Conservation (phyloP, 2,329 filamentous ascomycete species). For the Alternaria novae-zelandiae region DNA sequence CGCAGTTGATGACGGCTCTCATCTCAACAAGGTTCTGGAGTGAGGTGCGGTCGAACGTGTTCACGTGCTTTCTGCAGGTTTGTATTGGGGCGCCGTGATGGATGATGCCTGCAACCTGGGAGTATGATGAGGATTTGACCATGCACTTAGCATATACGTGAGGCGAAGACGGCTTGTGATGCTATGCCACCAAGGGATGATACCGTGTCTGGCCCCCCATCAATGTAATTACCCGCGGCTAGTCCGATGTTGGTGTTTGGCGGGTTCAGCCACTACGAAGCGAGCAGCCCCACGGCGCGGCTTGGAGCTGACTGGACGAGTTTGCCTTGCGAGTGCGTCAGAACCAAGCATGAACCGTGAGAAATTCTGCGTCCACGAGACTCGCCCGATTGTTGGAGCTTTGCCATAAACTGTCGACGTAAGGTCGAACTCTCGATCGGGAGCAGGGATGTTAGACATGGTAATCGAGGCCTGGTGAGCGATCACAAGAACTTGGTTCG, state of each 20-base stretch:
- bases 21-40: not conserved
- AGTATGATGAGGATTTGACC: not conserved
- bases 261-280: not conserved
- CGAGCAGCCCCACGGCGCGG: constrained; percentile 2
- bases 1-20: not conserved
- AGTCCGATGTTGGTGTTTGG: constrained; percentile 8
- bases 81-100: not conserved
- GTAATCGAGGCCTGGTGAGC: not conserved
- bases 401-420: not conserved
- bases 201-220: not conserved
- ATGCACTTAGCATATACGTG: not conserved
- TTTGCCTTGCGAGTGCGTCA: not conserved
- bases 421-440: constrained; percentile 1
- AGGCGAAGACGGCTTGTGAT: not conserved
- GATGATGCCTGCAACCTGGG: not conserved
- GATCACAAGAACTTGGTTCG: not conserved
- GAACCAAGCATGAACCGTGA: constrained; percentile 6
- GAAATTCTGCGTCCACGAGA: constrained; percentile 9
- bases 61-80: not conserved
- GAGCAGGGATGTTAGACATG: not conserved
- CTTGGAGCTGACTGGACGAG: constrained; percentile 2
- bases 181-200: not conserved
- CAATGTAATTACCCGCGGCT: constrained; percentile 4
- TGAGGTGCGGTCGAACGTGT: not conserved
- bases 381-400: not conserved